Conservation (phyloP, 805 yeast genomes). For the Maudiozyma pseudohumilis region DNA sequence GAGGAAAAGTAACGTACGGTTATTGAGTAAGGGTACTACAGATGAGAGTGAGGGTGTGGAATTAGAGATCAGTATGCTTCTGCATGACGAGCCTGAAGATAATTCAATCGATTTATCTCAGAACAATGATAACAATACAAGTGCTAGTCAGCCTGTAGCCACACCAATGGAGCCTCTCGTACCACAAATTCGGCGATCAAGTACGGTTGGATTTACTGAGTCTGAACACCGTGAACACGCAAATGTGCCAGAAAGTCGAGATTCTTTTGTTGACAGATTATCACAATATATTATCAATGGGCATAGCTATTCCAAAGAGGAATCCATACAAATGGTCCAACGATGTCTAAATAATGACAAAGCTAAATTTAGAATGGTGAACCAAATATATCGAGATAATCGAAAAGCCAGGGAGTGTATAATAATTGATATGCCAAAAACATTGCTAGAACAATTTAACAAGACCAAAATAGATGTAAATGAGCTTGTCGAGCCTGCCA, state of each 20-base stretch:
- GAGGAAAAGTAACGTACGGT: background rate
- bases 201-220: background rate
- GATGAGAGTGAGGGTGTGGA: constrained; percentile 7
- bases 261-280: constrained; percentile 2
- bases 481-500: constrained; percentile 17
- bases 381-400: constrained; percentile 35
- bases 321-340: constrained; percentile 11
- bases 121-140: background rate
- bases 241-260: background rate
- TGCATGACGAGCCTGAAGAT: constrained; percentile 7
- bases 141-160: background rate
- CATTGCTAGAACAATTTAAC: constrained; percentile 24
- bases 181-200: background rate
- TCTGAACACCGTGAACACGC: background rate
- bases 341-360: constrained; percentile 4
- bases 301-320: constrained; percentile 13
- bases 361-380: constrained; percentile 26
- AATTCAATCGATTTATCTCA: background rate
- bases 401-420: constrained; percentile 44
- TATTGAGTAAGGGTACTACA: background rate
- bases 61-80: constrained; percentile 10
- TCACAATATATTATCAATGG: constrained; percentile 18
- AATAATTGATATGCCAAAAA: constrained; percentile 34
- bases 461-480: constrained; percentile 17
- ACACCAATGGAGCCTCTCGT: background rate